Conservation (phyloP, 257 asterid species). For the Dorcoceras hygrometricum region DNA sequence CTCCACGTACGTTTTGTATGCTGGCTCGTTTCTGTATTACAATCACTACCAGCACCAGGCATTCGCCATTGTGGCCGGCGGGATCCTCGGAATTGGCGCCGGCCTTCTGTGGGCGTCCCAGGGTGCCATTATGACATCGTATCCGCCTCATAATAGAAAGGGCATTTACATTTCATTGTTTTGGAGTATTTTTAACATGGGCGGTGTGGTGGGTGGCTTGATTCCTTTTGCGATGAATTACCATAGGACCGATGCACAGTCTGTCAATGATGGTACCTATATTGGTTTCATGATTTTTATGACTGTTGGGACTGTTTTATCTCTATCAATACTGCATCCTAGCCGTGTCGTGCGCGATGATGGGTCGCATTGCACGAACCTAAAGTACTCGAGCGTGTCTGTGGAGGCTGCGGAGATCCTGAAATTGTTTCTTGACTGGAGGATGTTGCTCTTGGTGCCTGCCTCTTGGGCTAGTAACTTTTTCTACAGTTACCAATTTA, state of each 20-base stretch:
- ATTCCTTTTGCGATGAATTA: constrained; percentile 68
- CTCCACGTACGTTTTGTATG: constrained; percentile 78
- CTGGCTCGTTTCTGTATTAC: constrained; percentile 84
- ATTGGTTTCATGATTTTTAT: constrained; percentile 89
- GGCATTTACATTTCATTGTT: constrained; percentile 80
- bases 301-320: constrained; percentile 58
- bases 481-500: constrained; percentile 87
- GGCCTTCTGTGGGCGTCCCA: constrained; percentile 92
- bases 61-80: constrained; percentile 81
- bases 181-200: constrained; percentile 91
- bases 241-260: constrained; percentile 45
- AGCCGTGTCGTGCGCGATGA: constrained; percentile 67
- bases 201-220: constrained; percentile 89
- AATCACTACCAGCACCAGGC: constrained; percentile 72
- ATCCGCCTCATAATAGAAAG: constrained; percentile 79
- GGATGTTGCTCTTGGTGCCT: constrained; percentile 76
- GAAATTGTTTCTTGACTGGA: constrained; percentile 75
- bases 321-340: constrained; percentile 71
- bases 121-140: constrained; percentile 95
- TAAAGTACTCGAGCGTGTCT: constrained; percentile 64
- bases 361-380: constrained; percentile 70
- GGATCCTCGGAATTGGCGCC: constrained; percentile 82
- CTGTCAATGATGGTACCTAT: constrained; percentile 91
- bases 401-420: constrained; percentile 51
- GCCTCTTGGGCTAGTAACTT: constrained; percentile 95